Evolutionary conservation across 108 stramenopile species (phyloP), one percentile per base, ranked within the genome.

Genomic region (Stephanodiscus minutulus): DNA sequence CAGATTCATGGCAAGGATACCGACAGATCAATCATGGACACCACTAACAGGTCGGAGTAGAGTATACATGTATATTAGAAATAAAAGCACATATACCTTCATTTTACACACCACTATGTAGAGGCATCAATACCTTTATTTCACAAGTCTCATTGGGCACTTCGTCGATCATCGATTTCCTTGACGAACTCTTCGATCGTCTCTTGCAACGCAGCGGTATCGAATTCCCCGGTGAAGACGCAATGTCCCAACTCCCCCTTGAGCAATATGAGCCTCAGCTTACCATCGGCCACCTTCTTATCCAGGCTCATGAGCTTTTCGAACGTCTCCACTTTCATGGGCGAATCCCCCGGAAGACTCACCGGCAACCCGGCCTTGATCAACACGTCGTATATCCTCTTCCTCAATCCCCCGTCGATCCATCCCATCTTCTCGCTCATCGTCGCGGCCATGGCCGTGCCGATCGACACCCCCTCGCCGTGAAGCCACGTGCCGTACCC

Each of bases 401-500:
- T 57, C 24, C 79, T 74, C 56, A 96, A 72, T 13, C 63, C 77
- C 22, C 59, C 59, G 22, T 92, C 86, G 65, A 96, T 91, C 95
- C 94, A 96, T 29, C 96, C 97, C 83, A 96, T 80, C 54, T 75
- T 68, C 29, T 79, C 88, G 63, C 94, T 94, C 92, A 97, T 92
- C 41, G 89, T 86, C 7, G 97, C 91, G 15, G 98, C 98, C 97
- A 97, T 98, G 58, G 85, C 90, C 28, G 91, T 98, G 35, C 98
- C 98, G 73, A 98, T 94, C 15, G 95, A 86, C 12, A 98, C 98
- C 11, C 95, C 97, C 77, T 99, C 98, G 17, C 98, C 98, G 72
- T 99, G 98, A 35, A 98, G 70, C 85, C 93, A 97, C 12, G 80
- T 85, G 15, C 97, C 97, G 76, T 98, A 98, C 11, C 97, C 96